Evolutionary conservation across 148 eudicot species (phyloP).

Genomic region (Silene conica): DNA sequence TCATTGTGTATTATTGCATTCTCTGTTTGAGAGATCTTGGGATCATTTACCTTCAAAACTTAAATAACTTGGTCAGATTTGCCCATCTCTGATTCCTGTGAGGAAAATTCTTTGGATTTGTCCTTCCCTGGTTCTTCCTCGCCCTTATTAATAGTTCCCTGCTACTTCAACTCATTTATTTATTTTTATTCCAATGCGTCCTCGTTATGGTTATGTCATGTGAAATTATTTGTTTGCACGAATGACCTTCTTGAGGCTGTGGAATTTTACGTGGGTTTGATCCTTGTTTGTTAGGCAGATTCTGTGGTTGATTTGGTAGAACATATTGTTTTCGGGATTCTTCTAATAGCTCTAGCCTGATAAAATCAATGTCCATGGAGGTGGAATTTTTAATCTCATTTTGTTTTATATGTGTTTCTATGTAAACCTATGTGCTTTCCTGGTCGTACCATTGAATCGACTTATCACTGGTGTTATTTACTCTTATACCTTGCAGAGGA

Average conservation of each 20-base stretch:
- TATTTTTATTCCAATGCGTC: neutral
- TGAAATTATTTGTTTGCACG: neutral
- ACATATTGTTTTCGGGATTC: neutral
- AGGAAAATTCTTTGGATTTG: slow-evolving; percentile 67
- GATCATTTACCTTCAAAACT: too few relatives aligned
- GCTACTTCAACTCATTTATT: neutral
- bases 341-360: neutral
- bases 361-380: neutral
- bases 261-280: neutral
- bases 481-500: slow-evolving; percentile 52
- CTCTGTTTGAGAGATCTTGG: too few relatives aligned
- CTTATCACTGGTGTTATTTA: neutral
- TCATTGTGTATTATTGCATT: too few relatives aligned
- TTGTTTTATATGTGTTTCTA: neutral
- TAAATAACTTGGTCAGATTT: too few relatives aligned
- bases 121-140: slow-evolving; percentile 52
- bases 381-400: neutral
- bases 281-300: neutral
- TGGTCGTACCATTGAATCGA: neutral
- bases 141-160: neutral
- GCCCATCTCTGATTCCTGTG: slow-evolving; percentile 20
- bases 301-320: neutral
- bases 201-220: neutral
- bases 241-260: neutral
- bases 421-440: neutral